Conservation (phyloP, 208 protist genomes). For the Herpetomonas tarakana region DNA sequence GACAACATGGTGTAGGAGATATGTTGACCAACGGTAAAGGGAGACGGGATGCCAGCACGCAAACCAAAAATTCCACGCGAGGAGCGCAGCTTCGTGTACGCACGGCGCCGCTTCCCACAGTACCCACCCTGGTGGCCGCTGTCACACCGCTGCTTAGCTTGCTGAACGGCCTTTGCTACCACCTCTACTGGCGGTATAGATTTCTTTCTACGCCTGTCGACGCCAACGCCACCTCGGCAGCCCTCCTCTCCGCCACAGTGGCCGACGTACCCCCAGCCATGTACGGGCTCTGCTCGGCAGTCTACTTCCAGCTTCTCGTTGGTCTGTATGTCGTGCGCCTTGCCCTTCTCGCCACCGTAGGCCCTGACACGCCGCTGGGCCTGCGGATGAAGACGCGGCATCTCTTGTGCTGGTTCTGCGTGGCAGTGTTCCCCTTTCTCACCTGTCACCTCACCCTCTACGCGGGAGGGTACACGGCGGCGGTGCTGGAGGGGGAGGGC, state of each 20-base stretch:
- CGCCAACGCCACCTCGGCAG: background rate
- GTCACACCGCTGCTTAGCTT: constrained; percentile 11
- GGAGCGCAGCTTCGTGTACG: background rate
- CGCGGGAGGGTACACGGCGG: background rate
- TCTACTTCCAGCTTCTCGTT: background rate
- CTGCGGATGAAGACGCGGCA: background rate
- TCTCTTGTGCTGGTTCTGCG: background rate
- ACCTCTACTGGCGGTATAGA: constrained; percentile 20
- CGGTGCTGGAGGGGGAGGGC: no score
- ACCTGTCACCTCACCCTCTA: background rate
- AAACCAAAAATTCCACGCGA: background rate
- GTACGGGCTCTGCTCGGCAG: background rate
- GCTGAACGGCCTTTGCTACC: constrained; percentile 32
- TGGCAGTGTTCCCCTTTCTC: background rate
- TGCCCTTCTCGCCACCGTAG: background rate
- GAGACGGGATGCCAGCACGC: no score
- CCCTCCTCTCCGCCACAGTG: constrained; percentile 9
- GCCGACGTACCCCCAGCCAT: constrained; percentile 7
- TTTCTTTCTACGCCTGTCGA: background rate
- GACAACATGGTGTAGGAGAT: no score
- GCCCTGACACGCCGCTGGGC: background rate
- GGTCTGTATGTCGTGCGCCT: background rate
- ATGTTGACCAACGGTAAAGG: no score
- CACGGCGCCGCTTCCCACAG: background rate
- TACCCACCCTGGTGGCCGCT: background rate